Evolutionary conservation across 768 basidiomycete species (phyloP), one percentile per base, ranked within the genome.

Genomic region (Punctularia strigosozonata): DNA sequence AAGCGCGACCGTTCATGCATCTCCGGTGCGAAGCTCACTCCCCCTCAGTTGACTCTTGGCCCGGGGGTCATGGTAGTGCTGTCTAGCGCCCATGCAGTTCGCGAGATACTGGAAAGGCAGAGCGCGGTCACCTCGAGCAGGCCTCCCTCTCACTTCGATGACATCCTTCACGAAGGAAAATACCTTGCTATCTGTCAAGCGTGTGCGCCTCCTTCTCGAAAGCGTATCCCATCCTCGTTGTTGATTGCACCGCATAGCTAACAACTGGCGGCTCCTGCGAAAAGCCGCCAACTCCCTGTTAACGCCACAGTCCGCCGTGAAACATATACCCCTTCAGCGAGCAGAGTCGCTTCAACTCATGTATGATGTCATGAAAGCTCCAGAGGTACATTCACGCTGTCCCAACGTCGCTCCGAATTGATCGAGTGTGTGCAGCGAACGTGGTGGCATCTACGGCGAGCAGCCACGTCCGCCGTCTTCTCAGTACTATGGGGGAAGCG

Each of bases 401-500:
- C 15, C 15, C 28, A 15, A 30, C 15, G 10, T 30, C 28, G 10
- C 28, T 40, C 39, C 24, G n/a, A 2, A 15, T 39, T 10, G 23
- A 12, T 6, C 36, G n/a, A n/a, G n/a, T n/a, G n/a, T 22, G 19
- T 20, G 13, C 18, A 8, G 32, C 60, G 59, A 39, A 46, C 4
- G 60, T 58, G 43, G 56, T 51, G 39, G 43, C 39, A n/a, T 53
- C 57, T 63, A 15, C 45, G 46, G 7, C 54, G 62, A 1, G 55
- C 43, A 38, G 49, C 59, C 1, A 53, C 47, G 6, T 62, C 62
- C 20, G 46, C 57, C 32, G 53, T 59, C 18, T 33, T 56, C 21
- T 53, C 51, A 7, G 46, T 61, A 3, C 37, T 61, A 1, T 62
- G 51, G 38, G 59, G 59, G 18, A 54, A 48, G 26, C 59, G 59